Conservation (phyloP, 768 basidiomycete species). For the Suillus hirtellus region DNA sequence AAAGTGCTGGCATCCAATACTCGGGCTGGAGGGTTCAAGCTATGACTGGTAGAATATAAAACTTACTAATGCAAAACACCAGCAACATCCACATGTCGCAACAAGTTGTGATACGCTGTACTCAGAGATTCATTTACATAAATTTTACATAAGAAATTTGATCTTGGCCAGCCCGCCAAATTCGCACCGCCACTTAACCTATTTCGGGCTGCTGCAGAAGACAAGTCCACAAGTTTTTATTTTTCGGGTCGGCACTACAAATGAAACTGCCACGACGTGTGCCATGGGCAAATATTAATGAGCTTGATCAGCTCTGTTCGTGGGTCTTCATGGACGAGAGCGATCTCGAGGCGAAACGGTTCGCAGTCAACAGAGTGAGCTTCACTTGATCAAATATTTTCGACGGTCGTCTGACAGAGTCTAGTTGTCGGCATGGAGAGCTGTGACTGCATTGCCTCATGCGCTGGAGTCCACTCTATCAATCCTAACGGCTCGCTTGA, state of each 20-base stretch:
- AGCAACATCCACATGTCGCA: too few species aligned
- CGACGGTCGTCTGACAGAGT: conserved; percentile 12
- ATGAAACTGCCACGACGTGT: conserved; percentile 81
- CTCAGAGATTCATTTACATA: too few species aligned
- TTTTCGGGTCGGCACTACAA: not conserved
- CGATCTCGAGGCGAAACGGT: conserved; percentile 52
- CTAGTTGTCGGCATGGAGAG: conserved; percentile 80
- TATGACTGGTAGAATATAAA: too few species aligned
- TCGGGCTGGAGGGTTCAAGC: too few species aligned
- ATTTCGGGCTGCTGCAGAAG: too few species aligned
- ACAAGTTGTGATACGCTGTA: too few species aligned
- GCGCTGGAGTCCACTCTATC: conserved; percentile 74
- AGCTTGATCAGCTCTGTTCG: conserved; percentile 73
- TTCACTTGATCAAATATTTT: conserved; percentile 1
- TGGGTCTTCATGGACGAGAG: conserved; percentile 74
- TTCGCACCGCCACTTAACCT: not conserved
- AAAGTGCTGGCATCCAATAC: too few species aligned
- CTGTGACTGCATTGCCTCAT: conserved; percentile 74
- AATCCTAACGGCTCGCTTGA: conserved; percentile 56
- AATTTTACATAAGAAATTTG: too few species aligned
- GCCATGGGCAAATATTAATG: conserved; percentile 69
- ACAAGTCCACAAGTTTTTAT: not conserved
- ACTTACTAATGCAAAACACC: too few species aligned
- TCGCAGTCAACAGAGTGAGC: conserved; percentile 67
- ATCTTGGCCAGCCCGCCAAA: too few species aligned